Base-by-base conservation (phyloP, 2,329 filamentous ascomycete species). In the Aplosporella prunicola region DNA sequence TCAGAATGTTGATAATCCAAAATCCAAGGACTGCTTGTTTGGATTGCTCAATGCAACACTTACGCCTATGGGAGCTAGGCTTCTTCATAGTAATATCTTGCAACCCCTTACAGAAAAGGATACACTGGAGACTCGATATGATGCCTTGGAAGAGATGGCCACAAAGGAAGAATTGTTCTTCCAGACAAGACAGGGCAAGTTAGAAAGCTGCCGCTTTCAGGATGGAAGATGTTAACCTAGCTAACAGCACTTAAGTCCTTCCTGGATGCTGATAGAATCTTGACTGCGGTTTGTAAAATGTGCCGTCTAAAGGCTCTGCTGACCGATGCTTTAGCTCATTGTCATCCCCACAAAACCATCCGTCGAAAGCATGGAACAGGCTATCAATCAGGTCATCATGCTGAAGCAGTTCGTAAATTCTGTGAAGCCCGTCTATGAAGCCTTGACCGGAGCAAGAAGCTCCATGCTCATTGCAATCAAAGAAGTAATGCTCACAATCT, bases 21-120 rank as follows among this genome's bases (percentile, higher is more conserved):
- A 82, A 47, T 93, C 87, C 0, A 84, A 78, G 45, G 76, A 89
- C 25, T 89, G 81, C 45, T 65, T 98, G 0, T 89, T 88, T 45
- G 88, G 88, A 0, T 59, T 96, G 0, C 62, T 98, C 30, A 93
- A 96, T 49, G 72, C 86, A 45, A 94, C 88, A 0, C 55, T 76
- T 14, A 96, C 91, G 0, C 82, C 84, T 0, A 96, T 96, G 86
- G 91, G 91, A 3, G 71, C 77, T 5, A 76, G 91, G 33, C 71
- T 94, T 45, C 71, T 98, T 17, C 74, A 86, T 39, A 87, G 79
- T 55, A 94, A 83, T 46, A 80, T 98, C 20, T 63, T 96, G 2
- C 91, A 98, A 51, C 91, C 91, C 4, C 82, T 85, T 0, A 95
- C 85, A 0, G 73, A 80, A 37, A 60, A 71, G 3, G 65, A 71